phyloP scores from a whole-genome alignment of 495 filamentous ascomycete species.

The Tuber umbilicatum region DNA sequence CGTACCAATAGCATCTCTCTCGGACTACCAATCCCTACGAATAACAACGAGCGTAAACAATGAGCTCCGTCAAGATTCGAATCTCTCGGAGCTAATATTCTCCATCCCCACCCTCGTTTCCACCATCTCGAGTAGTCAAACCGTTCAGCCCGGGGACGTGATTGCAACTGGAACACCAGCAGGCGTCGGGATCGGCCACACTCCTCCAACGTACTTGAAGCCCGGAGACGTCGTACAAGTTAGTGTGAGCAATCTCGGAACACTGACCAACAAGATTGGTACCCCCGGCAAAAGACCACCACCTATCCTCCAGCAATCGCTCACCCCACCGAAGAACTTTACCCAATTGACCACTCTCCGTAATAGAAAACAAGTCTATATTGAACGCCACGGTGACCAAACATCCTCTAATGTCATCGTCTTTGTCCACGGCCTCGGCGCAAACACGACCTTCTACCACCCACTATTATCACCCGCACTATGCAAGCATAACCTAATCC shows the following conservation, averaged over 20 bases:
- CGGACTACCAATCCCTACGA: conserved; percentile 41
- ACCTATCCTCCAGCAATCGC: conserved; percentile 27
- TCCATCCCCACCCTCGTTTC: conserved; percentile 46
- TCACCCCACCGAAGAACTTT: conserved; percentile 36
- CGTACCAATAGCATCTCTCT: conserved; percentile 47
- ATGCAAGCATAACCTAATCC: conserved; percentile 35
- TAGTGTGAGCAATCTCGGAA: conserved; percentile 47
- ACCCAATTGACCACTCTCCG: conserved; percentile 43
- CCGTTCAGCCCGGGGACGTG: conserved; percentile 47
- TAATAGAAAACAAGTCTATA: conserved; percentile 47
- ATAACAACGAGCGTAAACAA: conserved; percentile 48
- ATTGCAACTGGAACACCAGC: conserved; percentile 51
- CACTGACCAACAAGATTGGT: conserved; percentile 47
- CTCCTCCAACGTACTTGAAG: conserved; percentile 48
- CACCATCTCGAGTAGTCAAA: conserved; percentile 47
- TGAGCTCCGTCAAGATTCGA: conserved; percentile 46
- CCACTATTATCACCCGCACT: conserved; percentile 44
- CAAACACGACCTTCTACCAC: conserved; percentile 45
- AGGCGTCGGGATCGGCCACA: conserved; percentile 50
- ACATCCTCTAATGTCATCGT: conserved; percentile 40
- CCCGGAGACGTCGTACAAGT: conserved; percentile 47
- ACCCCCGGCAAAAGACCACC: conserved; percentile 34
- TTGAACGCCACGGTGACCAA: conserved; percentile 38
- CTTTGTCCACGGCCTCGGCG: conserved; percentile 52
- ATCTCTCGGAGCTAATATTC: conserved; percentile 48